Percentiles rank a stretch among this genome's conserved stretches.
These are phyloP conservation scores for Rhynchospora tenuis DNA, from an alignment of 176 grass and related monocot species.

Conservation along the genomic window DNA sequence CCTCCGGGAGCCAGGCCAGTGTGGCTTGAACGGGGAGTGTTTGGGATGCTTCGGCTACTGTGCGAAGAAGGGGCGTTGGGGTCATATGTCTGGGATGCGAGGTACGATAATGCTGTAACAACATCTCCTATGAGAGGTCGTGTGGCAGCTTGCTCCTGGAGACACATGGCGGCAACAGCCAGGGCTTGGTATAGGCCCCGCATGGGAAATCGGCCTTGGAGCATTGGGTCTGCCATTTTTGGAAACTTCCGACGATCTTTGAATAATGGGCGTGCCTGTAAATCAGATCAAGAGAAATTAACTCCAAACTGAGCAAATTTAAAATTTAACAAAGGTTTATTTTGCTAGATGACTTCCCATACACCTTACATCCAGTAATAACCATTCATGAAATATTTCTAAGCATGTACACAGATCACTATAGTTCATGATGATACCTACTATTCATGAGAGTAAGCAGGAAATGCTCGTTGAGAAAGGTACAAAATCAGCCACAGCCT, in stretches of 20 bases:
- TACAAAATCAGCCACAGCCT: too few species aligned
- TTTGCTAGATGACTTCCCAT: neutral
- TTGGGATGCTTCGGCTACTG: constrained; percentile 47
- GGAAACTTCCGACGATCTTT: constrained; percentile 90
- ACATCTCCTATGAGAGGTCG: constrained; percentile 94
- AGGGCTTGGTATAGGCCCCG: constrained; percentile 94
- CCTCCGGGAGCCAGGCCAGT: constrained; percentile 52
- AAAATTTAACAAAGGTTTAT: neutral
- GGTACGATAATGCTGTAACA: constrained; percentile 91
- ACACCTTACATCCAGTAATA: neutral
- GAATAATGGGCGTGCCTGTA: constrained; percentile 93
- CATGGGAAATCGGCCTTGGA: constrained; percentile 75
- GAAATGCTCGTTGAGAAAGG: neutral
- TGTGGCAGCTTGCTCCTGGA: constrained; percentile 93
- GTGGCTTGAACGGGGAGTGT: constrained; percentile 42
- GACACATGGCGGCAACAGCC: constrained; percentile 97
- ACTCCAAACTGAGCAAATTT: constrained; percentile 15
- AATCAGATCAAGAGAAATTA: constrained; percentile 25
- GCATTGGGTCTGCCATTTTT: constrained; percentile 91
- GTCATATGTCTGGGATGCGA: constrained; percentile 90
- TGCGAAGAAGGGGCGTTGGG: constrained; percentile 51
- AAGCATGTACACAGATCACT: neutral
- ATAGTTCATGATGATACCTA: neutral
- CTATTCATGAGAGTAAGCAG: neutral
- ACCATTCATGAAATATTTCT: neutral